Conservation (phyloP, 2,329 filamentous ascomycete genomes). For the Exophiala mesophila region DNA sequence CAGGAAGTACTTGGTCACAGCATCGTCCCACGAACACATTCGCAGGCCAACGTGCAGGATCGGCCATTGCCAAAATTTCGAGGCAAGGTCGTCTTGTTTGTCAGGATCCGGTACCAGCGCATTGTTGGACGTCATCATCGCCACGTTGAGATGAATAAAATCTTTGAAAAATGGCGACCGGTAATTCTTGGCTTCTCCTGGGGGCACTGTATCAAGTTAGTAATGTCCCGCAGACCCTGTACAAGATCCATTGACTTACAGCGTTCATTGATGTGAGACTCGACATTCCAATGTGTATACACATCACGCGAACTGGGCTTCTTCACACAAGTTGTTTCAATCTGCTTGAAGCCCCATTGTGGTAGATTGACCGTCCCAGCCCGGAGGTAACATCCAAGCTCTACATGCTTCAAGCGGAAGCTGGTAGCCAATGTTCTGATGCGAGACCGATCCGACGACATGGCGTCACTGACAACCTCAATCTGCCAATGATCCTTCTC, state of each 20-base stretch:
- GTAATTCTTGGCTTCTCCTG: constrained; percentile 83
- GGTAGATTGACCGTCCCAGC: constrained; percentile 94
- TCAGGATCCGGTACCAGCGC: constrained; percentile 95
- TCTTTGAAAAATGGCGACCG: constrained; percentile 97
- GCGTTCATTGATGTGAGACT: constrained; percentile 89
- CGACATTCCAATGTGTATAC: constrained; percentile 98
- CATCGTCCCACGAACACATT: constrained; percentile 98
- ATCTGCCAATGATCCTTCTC: constrained; percentile 97
- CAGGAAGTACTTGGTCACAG: constrained; percentile 95
- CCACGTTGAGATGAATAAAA: constrained; percentile 95
- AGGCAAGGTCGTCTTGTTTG: constrained; percentile 97
- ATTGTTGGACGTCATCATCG: constrained; percentile 99
- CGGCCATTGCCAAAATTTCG: constrained; percentile 98
- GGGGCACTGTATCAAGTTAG: constrained; percentile 61
- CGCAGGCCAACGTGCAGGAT: constrained; percentile 90
- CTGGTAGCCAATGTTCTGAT: constrained; percentile 88
- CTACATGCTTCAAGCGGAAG: constrained; percentile 79
- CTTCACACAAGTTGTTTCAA: constrained; percentile 93
- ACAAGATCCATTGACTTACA: constrained; percentile 53
- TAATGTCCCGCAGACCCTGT: constrained; percentile 12
- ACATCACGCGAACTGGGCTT: constrained; percentile 86
- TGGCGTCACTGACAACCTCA: constrained; percentile 85
- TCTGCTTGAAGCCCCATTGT: constrained; percentile 99
- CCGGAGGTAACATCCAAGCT: constrained; percentile 85
- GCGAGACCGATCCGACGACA: constrained; percentile 76